phyloP scores from a whole-genome alignment of 805 yeast species.

The Saccharomycopsis sp. region DNA sequence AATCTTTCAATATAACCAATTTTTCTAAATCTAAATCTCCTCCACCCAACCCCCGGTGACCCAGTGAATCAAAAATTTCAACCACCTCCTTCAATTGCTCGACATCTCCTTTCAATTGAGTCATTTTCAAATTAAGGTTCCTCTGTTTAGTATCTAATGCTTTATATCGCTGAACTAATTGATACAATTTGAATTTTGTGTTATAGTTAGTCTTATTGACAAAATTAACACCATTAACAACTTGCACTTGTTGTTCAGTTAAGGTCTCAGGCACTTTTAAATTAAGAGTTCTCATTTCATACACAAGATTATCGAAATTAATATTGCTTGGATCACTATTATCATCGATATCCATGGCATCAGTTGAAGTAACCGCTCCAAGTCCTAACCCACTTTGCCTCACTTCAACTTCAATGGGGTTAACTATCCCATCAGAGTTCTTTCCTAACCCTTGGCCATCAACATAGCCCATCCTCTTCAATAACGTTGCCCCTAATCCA shows the following conservation, averaged over 20 bases:
- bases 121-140: background rate
- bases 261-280: slow-evolving; percentile 25
- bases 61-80: slow-evolving; percentile 22
- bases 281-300: slow-evolving; percentile 27
- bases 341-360: too few species aligned
- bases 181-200: slow-evolving; percentile 23
- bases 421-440: slow-evolving; percentile 60
- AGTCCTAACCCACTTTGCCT: slow-evolving; percentile 69
- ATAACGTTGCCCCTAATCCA: slow-evolving; percentile 78
- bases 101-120: slow-evolving; percentile 71
- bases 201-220: background rate
- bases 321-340: slow-evolving; percentile 25
- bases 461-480: slow-evolving; percentile 81
- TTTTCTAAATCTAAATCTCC: too few species aligned
- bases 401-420: slow-evolving; percentile 68
- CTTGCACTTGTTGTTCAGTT: background rate
- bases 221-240: slow-evolving; percentile 8
- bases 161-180: slow-evolving; percentile 25
- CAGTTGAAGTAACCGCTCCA: slow-evolving; percentile 55
- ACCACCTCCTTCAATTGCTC: slow-evolving; percentile 88
- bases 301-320: slow-evolving; percentile 23
- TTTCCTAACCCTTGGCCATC: slow-evolving; percentile 83
- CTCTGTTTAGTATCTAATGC: slow-evolving; percentile 38
- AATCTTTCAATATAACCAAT: too few species aligned
- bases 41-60: slow-evolving; percentile 29